Base-by-base conservation (phyloP, 2,329 filamentous ascomycete genomes). In the Annulohypoxylon truncatum region DNA sequence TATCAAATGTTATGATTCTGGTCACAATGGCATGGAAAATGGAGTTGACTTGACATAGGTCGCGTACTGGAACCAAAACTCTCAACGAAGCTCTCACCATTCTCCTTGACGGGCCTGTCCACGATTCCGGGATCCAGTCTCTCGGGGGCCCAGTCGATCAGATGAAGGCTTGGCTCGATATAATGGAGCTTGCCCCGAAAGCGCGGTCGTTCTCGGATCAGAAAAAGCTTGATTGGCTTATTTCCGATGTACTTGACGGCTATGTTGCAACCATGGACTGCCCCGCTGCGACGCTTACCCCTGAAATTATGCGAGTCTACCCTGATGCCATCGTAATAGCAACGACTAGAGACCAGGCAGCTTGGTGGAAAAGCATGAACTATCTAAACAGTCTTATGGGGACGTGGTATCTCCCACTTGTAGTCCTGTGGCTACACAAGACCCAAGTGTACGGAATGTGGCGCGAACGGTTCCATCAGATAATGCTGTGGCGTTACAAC, bases 271-370 rank as follows among this genome's bases (percentile, higher is more conserved):
- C 75, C 53, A 77, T 78, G 74, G 84, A 86, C 71, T 74, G 79
- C 28, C 83, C 83, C 1, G 78, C 79, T 3, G 77, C 70, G 31
- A 72, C 79, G 18, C 78, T 85, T 13, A 79, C 76, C 18, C 79
- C 80, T 40, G 82, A 85, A 66, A 76, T 85, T 56, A 74, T 85
- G 72, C 77, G 80, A 35, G 72, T 84, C 31, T 85, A 83, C 68
- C 84, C 84, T 0, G 79, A 84, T 35, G 83, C 84, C 15, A 79
- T 81, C 55, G 82, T 85, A 28, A 79, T 86, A 56, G 80, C 77
- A 66, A 83, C 81, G 12, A 80, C 78, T 1, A 75, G 80, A 52
- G 76, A 79, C 61, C 72, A 77, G 44, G 71, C 71, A 33, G 75
- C 76, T 2, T 81, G 80, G 79, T 80, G 78, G 77, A 73, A 71